Evolutionary conservation across 306 rosid genomes (phyloP).

Genomic region (Potentilla sterilis): DNA sequence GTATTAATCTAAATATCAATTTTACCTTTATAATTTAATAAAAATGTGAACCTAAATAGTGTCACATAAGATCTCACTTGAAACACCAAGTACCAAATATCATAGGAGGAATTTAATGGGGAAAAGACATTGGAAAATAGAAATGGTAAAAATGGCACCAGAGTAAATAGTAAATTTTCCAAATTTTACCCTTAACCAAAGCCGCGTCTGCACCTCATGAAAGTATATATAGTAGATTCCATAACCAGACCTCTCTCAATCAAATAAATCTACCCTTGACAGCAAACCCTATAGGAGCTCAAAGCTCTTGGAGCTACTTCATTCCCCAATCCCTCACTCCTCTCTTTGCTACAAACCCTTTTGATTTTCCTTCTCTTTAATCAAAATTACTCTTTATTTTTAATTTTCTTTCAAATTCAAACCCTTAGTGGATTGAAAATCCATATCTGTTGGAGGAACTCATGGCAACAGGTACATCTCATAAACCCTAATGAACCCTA

Average conservation of each 20-base stretch:
- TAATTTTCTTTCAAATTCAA: background rate
- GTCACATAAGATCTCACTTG: too few relatives aligned
- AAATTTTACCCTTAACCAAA: background rate
- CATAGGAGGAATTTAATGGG: too few relatives aligned
- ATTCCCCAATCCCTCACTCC: background rate
- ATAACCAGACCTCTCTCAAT: background rate
- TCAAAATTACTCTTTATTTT: background rate
- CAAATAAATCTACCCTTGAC: background rate
- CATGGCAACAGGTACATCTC: constrained; percentile 77
- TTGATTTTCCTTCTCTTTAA: background rate
- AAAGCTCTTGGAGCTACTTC: background rate
- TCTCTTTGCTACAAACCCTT: background rate
- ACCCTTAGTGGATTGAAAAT: background rate
- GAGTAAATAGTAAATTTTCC: too few relatives aligned
- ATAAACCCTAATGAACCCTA: constrained; percentile 14
- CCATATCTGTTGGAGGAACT: constrained; percentile 67
- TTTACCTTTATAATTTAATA: too few relatives aligned
- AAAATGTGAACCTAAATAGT: too few relatives aligned
- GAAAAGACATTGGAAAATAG: background rate
- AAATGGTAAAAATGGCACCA: background rate
- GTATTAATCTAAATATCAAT: too few relatives aligned
- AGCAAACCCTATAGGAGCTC: background rate
- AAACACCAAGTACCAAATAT: too few relatives aligned
- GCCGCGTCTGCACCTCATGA: background rate
- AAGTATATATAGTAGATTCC: background rate